Evolutionary conservation across 2,329 filamentous ascomycete species (phyloP), one percentile per base, ranked within the genome.

Genomic region (Exophiala viscosa): DNA sequence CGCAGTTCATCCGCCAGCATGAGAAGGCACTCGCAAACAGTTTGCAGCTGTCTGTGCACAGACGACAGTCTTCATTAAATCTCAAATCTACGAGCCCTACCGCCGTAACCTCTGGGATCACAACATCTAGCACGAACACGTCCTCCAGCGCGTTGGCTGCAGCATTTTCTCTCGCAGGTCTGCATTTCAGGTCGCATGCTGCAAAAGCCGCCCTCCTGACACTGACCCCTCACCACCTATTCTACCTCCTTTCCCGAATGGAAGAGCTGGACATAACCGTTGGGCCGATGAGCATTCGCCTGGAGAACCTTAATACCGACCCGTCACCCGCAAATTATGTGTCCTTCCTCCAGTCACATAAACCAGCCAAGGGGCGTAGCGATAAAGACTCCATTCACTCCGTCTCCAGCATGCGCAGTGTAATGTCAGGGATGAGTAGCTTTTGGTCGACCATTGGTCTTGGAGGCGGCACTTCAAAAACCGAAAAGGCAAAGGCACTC

Each of bases 1-100:
- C 92, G 68, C 86, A 86, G 74, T 97, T 96, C 73, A 90, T 99
- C 73, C 90, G 91, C 59, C 96, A 90, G 50, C 90, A 99, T 76
- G 93, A 99, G 74, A 95, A 95, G 75, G 92, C 91, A 34, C 82
- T 99, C 59, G 93, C 93, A 68, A 97, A 97, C 76, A 92, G 92
- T 64, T 78, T 96, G 58, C 92, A 96, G 71, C 80, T 95, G 64
- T 86, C 86, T 69, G 60, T 61, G 34, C 60, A 63, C 43, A 45
- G 57, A 34, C 84, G 88, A 65, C 80, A 82, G 58, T 75, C 78
- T 36, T 76, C 82, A 58, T 86, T 85, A 64, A 84, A 91, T 83
- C 82, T 80, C 61, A 31, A 18, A 13, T 73, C 82, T 50, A 75
- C 81, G 5, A 76, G 83, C 17, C 76, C 82, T 48, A 72, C 71